A percentile compares a stretch with the other conserved stretches of the same genome.
Evolutionary conservation across 441 rosid species (phyloP).

Genomic region (Sinapis alba): DNA sequence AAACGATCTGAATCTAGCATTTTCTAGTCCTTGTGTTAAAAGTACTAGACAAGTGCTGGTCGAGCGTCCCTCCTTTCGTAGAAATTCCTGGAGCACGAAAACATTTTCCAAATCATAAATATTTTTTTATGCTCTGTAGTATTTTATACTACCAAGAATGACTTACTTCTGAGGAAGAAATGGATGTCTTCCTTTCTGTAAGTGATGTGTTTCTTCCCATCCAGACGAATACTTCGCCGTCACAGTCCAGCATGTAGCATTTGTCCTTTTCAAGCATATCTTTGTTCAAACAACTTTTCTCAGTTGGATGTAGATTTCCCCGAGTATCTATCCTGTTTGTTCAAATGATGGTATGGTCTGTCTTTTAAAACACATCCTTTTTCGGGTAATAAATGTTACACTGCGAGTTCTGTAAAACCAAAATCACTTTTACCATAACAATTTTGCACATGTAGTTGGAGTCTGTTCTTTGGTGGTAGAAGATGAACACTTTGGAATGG

Average conservation of each 20-base stretch:
- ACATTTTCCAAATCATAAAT: slow-evolving; percentile 12
- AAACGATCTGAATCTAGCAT: slow-evolving; percentile 62
- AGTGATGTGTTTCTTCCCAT: slow-evolving; percentile 75
- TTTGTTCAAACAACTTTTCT: slow-evolving; percentile 47
- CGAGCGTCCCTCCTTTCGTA: slow-evolving; percentile 56
- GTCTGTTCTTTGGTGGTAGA: slow-evolving; percentile 42
- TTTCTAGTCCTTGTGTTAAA: slow-evolving; percentile 81
- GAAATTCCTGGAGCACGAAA: slow-evolving; percentile 14
- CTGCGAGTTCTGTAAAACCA: neutral
- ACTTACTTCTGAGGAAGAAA: slow-evolving; percentile 72
- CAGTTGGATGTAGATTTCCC: slow-evolving; percentile 69
- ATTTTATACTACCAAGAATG: neutral
- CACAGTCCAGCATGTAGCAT: slow-evolving; percentile 84
- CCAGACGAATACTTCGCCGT: slow-evolving; percentile 79
- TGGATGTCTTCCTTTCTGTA: slow-evolving; percentile 72
- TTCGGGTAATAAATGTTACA: neutral
- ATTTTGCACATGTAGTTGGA: slow-evolving; percentile 44
- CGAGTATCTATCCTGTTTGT: slow-evolving; percentile 61
- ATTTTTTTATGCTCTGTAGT: neutral
- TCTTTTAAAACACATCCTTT: neutral
- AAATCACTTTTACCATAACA: slow-evolving; percentile 62
- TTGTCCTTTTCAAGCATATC: slow-evolving; percentile 68
- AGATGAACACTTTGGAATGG: slow-evolving; percentile 68
- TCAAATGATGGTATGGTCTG: neutral
- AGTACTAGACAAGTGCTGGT: slow-evolving; percentile 67